Base-by-base conservation (phyloP, 148 eudicot species). In the Rhododendron simsii region DNA sequence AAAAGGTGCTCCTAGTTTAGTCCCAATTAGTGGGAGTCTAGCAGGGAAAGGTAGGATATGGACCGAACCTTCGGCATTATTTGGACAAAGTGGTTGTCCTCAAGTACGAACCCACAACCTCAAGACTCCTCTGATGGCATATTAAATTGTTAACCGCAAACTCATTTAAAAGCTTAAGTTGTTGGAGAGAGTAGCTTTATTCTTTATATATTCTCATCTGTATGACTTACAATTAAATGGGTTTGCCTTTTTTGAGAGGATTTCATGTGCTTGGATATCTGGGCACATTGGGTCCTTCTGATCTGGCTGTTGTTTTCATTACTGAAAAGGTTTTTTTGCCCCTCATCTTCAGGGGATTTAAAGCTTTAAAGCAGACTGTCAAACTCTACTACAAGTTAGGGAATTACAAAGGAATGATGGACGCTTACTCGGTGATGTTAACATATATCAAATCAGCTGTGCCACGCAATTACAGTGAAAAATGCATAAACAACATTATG, bases 401-500 rank as follows among this genome's bases (percentile, higher is more conserved):
- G 86, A 95, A 85, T 92, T 95, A 93, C 89, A 93, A 92, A 83
- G 98, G 95, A 87, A 95, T 97, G 99, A 97, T 95, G 98, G 96
- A 95, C 82, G 93, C 98, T 48, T 97, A 97, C 85, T 89, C 95
- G 91, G 99, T 91, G 86, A 95, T 97, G 99, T 91, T 97, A 85
- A 93, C 99, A 6, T 97, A 97, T 88, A 97, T 95, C 81, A 97
- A 93, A 89, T 95, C 99, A 84, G 98, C 98, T 28, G 99, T 97
- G 84, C 94, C 98, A 61, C 91, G 99, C 87, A 97, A 97, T 84
- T 95, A 95, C 81, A 97, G 99, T 90, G 98, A 97, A 84, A 97
- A 97, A 87, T 97, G 98, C 89, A 94, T 97, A 89, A 97, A 97
- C 95, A 95, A 89, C 84, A 94, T 97, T 73, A 97, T 97, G 99